Base-by-base conservation (phyloP, 768 basidiomycete species). In the Pleurotus tuber-regium region DNA sequence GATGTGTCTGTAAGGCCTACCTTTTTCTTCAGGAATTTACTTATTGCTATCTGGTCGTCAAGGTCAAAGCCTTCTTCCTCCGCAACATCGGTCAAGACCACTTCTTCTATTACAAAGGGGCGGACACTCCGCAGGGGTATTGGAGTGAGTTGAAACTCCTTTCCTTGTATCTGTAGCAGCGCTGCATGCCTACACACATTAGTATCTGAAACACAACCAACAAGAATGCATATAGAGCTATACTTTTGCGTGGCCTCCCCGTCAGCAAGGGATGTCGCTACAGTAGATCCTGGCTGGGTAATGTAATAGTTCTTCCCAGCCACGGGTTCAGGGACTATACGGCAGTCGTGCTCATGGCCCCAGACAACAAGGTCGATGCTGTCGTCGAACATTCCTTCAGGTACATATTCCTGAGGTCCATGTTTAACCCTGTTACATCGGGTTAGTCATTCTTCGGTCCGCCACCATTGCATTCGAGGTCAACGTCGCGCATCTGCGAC, bases 261-360 rank as follows among this genome's bases (percentile, higher is more conserved):
- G 48, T 95, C 91, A 1, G 94, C 89, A 18, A 99, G 74, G 26
- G 90, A 92, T 1, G 97, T 99, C 1, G 97, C 97, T 2, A 99
- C 86, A 0, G 89, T 91, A 0, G 92, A 95, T 1, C 97, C 97
- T 3, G 97, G 97, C 66, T 99, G 97, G 2, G 86, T 82, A 61
- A 99, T 93, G 61, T 80, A 85, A 70, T 99, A 99, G 12, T 79
- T 79, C 66, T 96, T 95, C 10, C 91, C 93, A 3, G 92, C 86
- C 6, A 99, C 96, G 4, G 84, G 79, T 61, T 97, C 92, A 0
- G 97, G 96, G 2, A 83, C 74, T 49, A 96, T 89, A 25, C 95
- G 83, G 61, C 96, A 98, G 66, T 98, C 97, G 63, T 99, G 97
- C 66, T 99, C 97, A 65, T 99, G 97, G 5, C 97, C 97, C 97